phyloP scores from a whole-genome alignment of 2,329 filamentous ascomycete genomes.

The Penicillium sclerotiorum region DNA sequence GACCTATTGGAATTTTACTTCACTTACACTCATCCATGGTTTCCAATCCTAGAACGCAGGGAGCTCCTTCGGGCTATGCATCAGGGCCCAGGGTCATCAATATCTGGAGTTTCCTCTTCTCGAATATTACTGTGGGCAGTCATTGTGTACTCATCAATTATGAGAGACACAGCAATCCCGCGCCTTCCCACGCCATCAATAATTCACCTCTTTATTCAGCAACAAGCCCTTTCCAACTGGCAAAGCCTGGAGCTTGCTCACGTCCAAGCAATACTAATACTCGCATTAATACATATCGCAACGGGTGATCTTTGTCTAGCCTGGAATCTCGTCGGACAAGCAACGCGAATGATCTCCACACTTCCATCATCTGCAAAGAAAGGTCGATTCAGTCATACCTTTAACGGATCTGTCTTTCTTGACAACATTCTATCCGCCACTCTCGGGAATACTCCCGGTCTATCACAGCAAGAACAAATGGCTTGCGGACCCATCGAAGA shows the following conservation, averaged over 20 bases:
- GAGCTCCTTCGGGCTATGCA: conserved; percentile 55
- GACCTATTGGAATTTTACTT: conserved; percentile 69
- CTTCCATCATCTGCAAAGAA: conserved; percentile 4
- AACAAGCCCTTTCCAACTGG: conserved; percentile 38
- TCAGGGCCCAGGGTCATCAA: conserved; percentile 32
- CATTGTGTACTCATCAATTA: conserved; percentile 40
- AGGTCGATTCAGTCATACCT: conserved; percentile 14
- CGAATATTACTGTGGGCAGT: conserved; percentile 53
- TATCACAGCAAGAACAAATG: conserved; percentile 11
- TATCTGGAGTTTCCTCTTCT: neutral
- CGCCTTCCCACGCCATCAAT: neutral
- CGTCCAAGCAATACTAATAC: conserved; percentile 55
- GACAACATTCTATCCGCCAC: conserved; percentile 19
- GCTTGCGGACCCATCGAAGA: conserved; percentile 12
- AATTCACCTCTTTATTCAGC: conserved; percentile 13
- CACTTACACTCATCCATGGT: conserved; percentile 71
- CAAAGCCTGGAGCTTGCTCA: conserved; percentile 49
- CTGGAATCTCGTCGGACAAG: conserved; percentile 61
- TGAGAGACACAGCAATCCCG: neutral
- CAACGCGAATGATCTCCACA: conserved; percentile 50
- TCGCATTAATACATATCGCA: conserved; percentile 62
- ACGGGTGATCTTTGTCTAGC: conserved; percentile 55
- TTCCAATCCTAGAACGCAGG: conserved; percentile 69
- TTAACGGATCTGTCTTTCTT: conserved; percentile 18
- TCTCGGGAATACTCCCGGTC: conserved; percentile 8